Conservation (phyloP, 2,329 filamentous ascomycete genomes). For the Sporothrix pallida region DNA sequence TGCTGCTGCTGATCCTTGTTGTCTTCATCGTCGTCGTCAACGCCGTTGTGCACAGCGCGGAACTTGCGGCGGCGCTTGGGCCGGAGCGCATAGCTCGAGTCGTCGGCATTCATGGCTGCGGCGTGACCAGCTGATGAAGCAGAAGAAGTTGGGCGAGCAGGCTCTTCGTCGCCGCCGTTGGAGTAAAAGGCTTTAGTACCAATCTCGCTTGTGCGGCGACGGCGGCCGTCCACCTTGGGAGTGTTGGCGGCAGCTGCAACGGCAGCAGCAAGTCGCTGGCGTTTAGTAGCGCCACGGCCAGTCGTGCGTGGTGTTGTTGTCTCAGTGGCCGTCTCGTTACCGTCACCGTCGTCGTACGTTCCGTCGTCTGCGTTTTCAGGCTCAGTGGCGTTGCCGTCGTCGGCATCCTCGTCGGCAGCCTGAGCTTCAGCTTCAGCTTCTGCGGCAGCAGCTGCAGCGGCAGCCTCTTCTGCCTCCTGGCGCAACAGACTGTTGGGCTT, state of each 20-base stretch:
- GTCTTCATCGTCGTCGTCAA: conserved; percentile 45
- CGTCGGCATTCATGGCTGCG: conserved; percentile 36
- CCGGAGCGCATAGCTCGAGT: conserved; percentile 60
- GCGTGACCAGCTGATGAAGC: conserved; percentile 58
- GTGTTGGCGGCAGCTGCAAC: not conserved
- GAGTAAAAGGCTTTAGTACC: conserved; percentile 49
- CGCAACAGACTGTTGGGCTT: conserved; percentile 31
- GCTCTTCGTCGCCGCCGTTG: not conserved
- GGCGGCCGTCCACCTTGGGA: not conserved
- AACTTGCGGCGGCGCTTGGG: conserved; percentile 57
- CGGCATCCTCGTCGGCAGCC: not conserved
- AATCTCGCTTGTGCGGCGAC: conserved; percentile 43
- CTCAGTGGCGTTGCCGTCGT: conserved; percentile 14
- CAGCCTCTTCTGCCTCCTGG: conserved; percentile 25
- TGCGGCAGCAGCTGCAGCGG: conserved; percentile 26
- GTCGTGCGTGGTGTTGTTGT: not conserved
- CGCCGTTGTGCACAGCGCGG: conserved; percentile 47
- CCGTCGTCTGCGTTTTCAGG: conserved; percentile 12
- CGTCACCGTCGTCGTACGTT: conserved; percentile 14
- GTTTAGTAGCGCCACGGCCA: conserved; percentile 31
- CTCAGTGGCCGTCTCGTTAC: conserved; percentile 36
- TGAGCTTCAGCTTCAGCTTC: not conserved
- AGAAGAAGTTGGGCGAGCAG: conserved; percentile 52
- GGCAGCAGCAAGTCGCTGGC: conserved; percentile 36
- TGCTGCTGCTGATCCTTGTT: conserved; percentile 18